Conservation (phyloP, 306 rosid genomes). For the Fragaria iinumae region DNA sequence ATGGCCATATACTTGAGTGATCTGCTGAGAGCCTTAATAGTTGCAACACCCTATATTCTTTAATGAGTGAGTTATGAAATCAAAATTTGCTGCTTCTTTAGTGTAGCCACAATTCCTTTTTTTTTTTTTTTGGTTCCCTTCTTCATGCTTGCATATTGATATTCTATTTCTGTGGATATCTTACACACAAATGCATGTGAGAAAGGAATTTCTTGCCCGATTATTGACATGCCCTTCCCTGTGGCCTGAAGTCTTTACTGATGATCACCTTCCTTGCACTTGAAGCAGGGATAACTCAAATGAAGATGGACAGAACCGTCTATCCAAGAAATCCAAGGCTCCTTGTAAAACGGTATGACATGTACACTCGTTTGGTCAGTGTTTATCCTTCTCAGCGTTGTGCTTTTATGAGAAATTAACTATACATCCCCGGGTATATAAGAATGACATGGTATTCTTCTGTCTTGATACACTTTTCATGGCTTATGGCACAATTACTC, state of each 20-base stretch:
- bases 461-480: background rate
- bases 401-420: background rate
- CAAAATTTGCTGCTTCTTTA: background rate
- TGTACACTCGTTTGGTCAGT: background rate
- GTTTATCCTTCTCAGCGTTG: background rate
- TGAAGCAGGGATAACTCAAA: constrained; percentile 33
- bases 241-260: constrained; percentile 3
- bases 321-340: constrained; percentile 36
- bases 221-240: background rate
- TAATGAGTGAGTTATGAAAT: background rate
- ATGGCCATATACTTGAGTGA: background rate
- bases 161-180: background rate
- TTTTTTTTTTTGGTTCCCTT: background rate
- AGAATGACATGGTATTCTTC: background rate
- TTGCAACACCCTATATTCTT: background rate
- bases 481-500: background rate
- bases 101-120: background rate
- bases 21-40: background rate
- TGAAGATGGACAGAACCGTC: constrained; percentile 26
- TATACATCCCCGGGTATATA: background rate
- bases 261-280: constrained; percentile 10
- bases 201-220: background rate
- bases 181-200: background rate
- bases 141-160: background rate
- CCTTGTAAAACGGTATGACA: constrained; percentile 52